Conservation (phyloP, 441 rosid genomes). For the Croton setiger region DNA sequence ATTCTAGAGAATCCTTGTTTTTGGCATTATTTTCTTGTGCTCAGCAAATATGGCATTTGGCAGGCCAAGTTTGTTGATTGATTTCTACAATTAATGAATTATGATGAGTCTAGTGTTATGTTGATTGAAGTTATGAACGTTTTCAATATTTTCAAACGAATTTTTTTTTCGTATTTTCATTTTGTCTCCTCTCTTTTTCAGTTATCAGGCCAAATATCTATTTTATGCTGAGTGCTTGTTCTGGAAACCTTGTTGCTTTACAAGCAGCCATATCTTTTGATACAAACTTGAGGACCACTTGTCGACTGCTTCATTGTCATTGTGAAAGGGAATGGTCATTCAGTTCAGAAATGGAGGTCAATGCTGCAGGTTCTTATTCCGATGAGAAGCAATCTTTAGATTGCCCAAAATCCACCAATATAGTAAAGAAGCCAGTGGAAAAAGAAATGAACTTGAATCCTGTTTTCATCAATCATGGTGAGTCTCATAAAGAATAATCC, state of each 20-base stretch:
- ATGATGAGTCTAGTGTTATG: background rate
- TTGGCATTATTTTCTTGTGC: background rate
- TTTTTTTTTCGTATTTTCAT: background rate
- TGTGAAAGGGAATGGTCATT: conserved; percentile 40
- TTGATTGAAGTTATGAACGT: too few relatives aligned
- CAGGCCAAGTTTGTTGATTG: background rate
- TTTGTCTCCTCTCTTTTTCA: conserved; percentile 12
- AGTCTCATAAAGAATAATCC: conserved; percentile 12
- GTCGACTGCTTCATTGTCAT: conserved; percentile 13
- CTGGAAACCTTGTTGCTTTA: conserved; percentile 19
- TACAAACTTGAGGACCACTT: conserved; percentile 20
- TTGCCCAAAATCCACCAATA: conserved; percentile 29
- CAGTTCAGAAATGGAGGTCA: conserved; percentile 36
- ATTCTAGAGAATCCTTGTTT: background rate
- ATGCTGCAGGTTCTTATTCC: conserved; percentile 33
- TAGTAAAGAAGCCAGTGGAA: conserved; percentile 29
- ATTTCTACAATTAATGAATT: background rate
- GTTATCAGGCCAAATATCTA: conserved; percentile 17
- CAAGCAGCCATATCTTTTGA: conserved; percentile 20
- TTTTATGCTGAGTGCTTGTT: conserved; percentile 23
- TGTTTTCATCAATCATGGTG: conserved; percentile 48
- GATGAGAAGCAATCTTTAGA: conserved; percentile 34
- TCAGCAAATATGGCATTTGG: background rate
- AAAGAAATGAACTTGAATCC: conserved; percentile 30
- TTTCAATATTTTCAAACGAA: background rate